Conservation (phyloP, 768 basidiomycete species). For the Xanthoconium stramineum region DNA sequence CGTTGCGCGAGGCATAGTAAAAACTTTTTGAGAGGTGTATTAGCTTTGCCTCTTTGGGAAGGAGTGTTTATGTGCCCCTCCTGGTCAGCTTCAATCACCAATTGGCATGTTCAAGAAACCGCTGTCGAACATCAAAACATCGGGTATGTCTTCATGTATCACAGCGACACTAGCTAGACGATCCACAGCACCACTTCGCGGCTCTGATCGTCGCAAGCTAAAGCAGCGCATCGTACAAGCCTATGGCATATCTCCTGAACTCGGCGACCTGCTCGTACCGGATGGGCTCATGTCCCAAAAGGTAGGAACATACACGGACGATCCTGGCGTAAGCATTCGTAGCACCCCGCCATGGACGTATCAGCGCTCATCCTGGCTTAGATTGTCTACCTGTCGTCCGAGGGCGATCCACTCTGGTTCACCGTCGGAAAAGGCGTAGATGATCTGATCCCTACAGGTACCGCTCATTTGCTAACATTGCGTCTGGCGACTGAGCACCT, state of each 20-base stretch:
- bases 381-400: conserved; percentile 61
- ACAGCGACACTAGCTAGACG: neutral
- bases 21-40: neutral
- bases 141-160: conserved; percentile 33
- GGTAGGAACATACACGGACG: conserved; percentile 60
- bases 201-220: conserved; percentile 71
- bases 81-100: too few species aligned
- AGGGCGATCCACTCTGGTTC: conserved; percentile 80
- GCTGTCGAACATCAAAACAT: conserved; percentile 63
- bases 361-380: conserved; percentile 26
- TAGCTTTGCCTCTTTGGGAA: conserved; percentile 18
- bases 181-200: conserved; percentile 56
- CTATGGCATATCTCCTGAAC: conserved; percentile 50
- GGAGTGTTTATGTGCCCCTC: neutral
- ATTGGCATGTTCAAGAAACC: conserved; percentile 77
- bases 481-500: neutral
- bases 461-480: neutral
- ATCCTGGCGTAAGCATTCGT: conserved; percentile 51
- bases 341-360: neutral
- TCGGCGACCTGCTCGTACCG: conserved; percentile 68
- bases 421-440: conserved; percentile 64
- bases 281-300: conserved; percentile 69
- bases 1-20: conserved; percentile 72
- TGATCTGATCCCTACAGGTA: conserved; percentile 69
- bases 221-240: conserved; percentile 52